Base-by-base conservation (phyloP, 768 basidiomycete species). In the Kwoniella pini region DNA sequence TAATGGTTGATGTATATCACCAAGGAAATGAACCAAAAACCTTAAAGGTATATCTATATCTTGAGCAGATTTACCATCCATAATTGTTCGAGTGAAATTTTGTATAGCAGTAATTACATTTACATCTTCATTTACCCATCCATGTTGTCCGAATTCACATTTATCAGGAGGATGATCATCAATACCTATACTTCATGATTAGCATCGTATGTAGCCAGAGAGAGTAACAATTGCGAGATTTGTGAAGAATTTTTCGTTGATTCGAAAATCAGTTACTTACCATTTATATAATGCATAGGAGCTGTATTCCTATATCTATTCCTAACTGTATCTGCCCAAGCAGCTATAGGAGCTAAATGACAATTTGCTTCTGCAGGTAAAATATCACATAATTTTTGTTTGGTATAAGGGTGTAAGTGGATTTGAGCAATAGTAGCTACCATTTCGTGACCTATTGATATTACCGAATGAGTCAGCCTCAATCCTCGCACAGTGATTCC, bases 351-450 rank as follows among this genome's bases (percentile, higher is more conserved):
- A 0, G 94, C 88, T 26, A 99, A 83, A 77, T 90, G 87, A 69
- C 95, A 93, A 22, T 83, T 65, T 1, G 79, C 72, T 57, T 77
- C 75, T 0, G 58, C 19, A 64, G 86, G 82, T 65, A 96, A 86
- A 68, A 97, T 86, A 27, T 81, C 77, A 65, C 88, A 90, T 54
- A 96, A 80, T 30, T 82, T 82, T 1, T 84, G 82, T 39, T 87
- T 81, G 4, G 88, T 86, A 1, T 62, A 80, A 0, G 90, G 89
- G 75, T 90, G 85, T 2, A 97, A 84, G 75, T 96, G 86, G 60
- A 94, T 90, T 75, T 97, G 89, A 0, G 95, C 95, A 57, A 98
- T 89, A 3, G 93, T 95, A 0, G 93, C 94, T 4, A 91, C 85
- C 30, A 96, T 87, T 81, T 96, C 89, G 69, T 97, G 94, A 3